These are phyloP conservation scores for Micractinium conductrix DNA, from an alignment of 139 green algal species.

Conservation along the genomic window DNA sequence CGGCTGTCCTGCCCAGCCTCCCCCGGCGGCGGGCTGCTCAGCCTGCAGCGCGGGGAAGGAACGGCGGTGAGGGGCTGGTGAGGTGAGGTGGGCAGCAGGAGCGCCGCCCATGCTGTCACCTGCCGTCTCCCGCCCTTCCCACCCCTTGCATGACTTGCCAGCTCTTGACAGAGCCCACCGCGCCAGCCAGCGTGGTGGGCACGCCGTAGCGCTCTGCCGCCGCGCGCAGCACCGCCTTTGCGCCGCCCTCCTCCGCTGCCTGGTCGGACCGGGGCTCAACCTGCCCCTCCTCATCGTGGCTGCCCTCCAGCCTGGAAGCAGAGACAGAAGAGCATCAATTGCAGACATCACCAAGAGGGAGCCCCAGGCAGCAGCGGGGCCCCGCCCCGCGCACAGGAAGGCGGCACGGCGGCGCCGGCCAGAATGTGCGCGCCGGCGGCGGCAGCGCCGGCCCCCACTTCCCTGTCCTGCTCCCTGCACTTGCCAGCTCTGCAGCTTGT, in stretches of 20 bases:
- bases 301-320: neutral
- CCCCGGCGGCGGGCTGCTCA: neutral
- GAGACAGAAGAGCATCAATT: neutral
- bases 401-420: neutral
- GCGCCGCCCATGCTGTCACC: neutral
- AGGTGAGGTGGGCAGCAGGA: neutral
- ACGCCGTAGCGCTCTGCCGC: conserved; percentile 3
- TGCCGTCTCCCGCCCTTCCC: neutral
- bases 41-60: neutral
- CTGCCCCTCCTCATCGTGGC: neutral
- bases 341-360: too few relatives aligned
- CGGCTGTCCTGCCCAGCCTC: neutral
- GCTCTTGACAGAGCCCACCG: neutral
- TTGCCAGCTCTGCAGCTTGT: too few relatives aligned
- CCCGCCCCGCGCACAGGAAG: too few relatives aligned
- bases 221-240: neutral
- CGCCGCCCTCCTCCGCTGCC: neutral
- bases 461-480: too few relatives aligned
- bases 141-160: neutral
- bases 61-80: neutral
- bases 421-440: neutral
- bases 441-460: neutral
- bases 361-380: too few relatives aligned
- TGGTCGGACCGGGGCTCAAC: neutral
- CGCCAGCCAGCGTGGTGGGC: neutral